Evolutionary conservation across 306 rosid species (phyloP).

Genomic region (Crotalaria pallida): DNA sequence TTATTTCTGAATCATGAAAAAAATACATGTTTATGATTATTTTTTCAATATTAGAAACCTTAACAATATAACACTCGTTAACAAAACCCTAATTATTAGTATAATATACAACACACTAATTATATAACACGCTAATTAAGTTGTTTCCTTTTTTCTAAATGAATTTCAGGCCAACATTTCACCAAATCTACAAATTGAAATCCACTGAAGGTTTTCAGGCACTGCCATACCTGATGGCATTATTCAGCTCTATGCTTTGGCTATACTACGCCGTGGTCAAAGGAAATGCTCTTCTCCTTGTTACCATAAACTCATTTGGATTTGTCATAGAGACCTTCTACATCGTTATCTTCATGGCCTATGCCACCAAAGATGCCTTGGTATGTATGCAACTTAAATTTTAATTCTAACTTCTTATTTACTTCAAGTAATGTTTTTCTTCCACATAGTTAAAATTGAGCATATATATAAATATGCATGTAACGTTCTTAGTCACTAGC

Average conservation of each 20-base stretch:
- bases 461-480: not conserved
- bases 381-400: too few species aligned
- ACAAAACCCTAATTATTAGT: not conserved
- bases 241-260: slow-evolving; percentile 76
- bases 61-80: too few species aligned
- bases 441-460: not conserved
- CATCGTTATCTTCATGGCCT: slow-evolving; percentile 39
- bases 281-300: slow-evolving; percentile 33
- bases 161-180: slow-evolving; percentile 61
- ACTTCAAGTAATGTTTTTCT: too few species aligned
- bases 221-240: slow-evolving; percentile 65
- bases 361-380: slow-evolving; percentile 43
- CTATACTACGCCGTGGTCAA: slow-evolving; percentile 52
- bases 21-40: too few species aligned
- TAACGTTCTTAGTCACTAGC: not conserved
- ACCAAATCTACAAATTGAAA: slow-evolving; percentile 51
- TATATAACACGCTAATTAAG: too few species aligned
- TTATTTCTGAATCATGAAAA: too few species aligned
- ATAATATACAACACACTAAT: not conserved
- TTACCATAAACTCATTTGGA: slow-evolving; percentile 69
- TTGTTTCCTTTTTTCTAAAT: not conserved
- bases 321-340: slow-evolving; percentile 53
- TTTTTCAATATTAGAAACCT: too few species aligned
- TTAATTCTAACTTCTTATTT: too few species aligned
- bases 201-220: slow-evolving; percentile 64